Conservation (phyloP, 352 stramenopile species). For the Pythium pyrilobum region DNA sequence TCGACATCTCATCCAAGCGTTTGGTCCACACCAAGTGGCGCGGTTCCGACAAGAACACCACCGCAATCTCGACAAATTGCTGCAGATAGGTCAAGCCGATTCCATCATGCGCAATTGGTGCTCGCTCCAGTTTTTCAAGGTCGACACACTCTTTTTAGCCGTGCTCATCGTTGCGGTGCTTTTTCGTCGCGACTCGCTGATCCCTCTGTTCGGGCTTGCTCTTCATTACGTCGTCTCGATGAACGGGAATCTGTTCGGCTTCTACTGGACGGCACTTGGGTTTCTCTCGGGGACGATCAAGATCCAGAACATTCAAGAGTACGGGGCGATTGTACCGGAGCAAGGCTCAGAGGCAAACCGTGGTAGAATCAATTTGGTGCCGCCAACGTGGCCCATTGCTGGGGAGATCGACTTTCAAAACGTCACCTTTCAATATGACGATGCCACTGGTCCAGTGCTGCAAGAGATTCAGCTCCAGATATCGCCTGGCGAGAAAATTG, state of each 20-base stretch:
- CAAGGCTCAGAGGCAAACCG: conserved; percentile 42
- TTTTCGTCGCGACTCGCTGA: neutral
- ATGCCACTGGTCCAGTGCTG: neutral
- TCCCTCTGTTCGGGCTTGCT: conserved; percentile 51
- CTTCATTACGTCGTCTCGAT: conserved; percentile 44
- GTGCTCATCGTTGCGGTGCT: neutral
- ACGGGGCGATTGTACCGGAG: conserved; percentile 1
- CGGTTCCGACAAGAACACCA: conserved; percentile 6
- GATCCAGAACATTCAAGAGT: conserved; percentile 1
- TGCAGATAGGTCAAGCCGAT: neutral
- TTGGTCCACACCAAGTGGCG: neutral
- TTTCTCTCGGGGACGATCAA: conserved; percentile 21
- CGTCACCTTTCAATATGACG: conserved; percentile 15
- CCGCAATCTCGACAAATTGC: neutral
- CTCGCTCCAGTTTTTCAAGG: conserved; percentile 3
- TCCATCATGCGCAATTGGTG: neutral
- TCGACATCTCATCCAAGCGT: conserved; percentile 9
- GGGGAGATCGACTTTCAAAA: conserved; percentile 23
- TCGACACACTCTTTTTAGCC: conserved; percentile 3
- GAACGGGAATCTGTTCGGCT: neutral
- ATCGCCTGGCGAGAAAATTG: conserved; percentile 38
- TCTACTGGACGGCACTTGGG: conserved; percentile 47
- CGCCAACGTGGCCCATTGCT: neutral
- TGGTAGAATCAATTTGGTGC: conserved; percentile 1
- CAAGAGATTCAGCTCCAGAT: conserved; percentile 42